Base-by-base conservation (phyloP, 78 protist genomes). In the Tieghemostelium lacteum region DNA sequence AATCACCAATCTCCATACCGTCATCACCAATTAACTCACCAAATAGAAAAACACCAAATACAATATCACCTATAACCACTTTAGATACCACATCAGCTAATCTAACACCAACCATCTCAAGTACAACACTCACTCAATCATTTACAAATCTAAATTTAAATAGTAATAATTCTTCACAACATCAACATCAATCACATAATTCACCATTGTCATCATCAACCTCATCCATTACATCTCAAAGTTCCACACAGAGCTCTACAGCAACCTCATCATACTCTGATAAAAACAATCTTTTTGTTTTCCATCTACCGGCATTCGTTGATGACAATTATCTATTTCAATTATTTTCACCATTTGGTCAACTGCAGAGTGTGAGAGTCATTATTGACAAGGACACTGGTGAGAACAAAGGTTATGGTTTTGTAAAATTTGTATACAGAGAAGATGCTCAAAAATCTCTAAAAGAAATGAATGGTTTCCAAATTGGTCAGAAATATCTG, bases 381-480 rank as follows among this genome's bases (percentile, higher is more conserved):
- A 83, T 83, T 8, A 83, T 57, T 1, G 89, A 83, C 36, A 83
- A 83, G 40, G 77, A 83, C 2, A 83, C 89, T 31, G 89, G 89
- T 1, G 89, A 83, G 52, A 83, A 83, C 65, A 83, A 83, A 69
- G 89, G 89, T 1, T 83, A 83, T 31, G 89, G 89, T 6, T 83
- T 83, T 58, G 89, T 83, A 19, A 83, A 83, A 22, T 83, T 83
- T 58, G 36, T n/a, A 37, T 22, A 66, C 40, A 66, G 49, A 31
- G 77, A 83, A 5, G 89, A 83, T 37, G 89, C 89, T 2, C 14
- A 69, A 29, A 69, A 72, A 8, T 83, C 76, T 16, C 39, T 67
- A 39, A 50, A 83, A 39, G 78, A 83, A 40, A 83, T 83, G 89
- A 83, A 83, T 69, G 89, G 89, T 7, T 58, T 83, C 20, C 74